Conservation (phyloP, 768 basidiomycete species). For the Auricularia heimuer region DNA sequence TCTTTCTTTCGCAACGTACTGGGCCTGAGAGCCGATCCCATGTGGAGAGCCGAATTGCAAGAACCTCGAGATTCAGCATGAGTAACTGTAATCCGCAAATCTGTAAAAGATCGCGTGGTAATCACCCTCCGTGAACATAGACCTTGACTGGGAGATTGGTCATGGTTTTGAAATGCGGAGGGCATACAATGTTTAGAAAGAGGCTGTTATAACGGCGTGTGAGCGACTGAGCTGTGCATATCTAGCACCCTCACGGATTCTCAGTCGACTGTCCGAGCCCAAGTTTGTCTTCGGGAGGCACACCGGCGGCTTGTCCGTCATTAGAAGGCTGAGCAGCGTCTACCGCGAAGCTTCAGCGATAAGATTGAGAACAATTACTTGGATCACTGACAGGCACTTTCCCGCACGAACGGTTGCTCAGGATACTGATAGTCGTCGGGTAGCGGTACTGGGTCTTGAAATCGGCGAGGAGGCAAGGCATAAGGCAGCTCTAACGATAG, state of each 20-base stretch:
- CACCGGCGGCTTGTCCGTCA: constrained; percentile 51
- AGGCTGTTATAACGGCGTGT: constrained; percentile 28
- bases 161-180: constrained; percentile 38
- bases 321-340: constrained; percentile 54
- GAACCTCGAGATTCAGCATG: constrained; percentile 34
- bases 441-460: constrained; percentile 50
- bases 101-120: not conserved
- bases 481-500: constrained; percentile 54
- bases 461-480: constrained; percentile 53
- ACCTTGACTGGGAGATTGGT: constrained; percentile 54
- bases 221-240: not conserved
- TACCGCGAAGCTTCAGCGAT: constrained; percentile 14
- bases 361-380: constrained; percentile 7
- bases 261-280: constrained; percentile 61
- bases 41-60: constrained; percentile 75
- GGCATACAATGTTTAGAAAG: constrained; percentile 56
- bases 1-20: constrained; percentile 53
- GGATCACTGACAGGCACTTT: constrained; percentile 40
- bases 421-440: constrained; percentile 47
- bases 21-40: constrained; percentile 46
- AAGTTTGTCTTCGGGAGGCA: constrained; percentile 46
- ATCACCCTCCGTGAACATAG: constrained; percentile 70
- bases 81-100: not conserved
- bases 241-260: constrained; percentile 42
- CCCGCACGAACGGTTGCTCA: constrained; percentile 48